Conservation (phyloP, 2,329 filamentous ascomycete genomes). For the Macrophomina phaseolina region DNA sequence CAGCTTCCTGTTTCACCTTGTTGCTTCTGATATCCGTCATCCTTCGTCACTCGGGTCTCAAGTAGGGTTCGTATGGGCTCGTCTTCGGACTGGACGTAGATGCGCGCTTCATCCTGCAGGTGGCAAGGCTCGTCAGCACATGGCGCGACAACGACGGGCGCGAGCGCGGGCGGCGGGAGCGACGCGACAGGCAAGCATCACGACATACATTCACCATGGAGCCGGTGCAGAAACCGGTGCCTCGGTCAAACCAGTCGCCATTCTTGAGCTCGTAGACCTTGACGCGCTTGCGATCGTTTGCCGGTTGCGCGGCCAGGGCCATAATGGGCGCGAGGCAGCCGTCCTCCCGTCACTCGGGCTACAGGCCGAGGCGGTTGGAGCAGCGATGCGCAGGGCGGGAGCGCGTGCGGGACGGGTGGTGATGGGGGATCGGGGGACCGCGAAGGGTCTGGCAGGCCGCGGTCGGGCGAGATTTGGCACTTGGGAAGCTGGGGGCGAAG, state of each 20-base stretch:
- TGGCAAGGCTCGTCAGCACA: constrained; percentile 45
- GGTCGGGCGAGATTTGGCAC: constrained; percentile 18
- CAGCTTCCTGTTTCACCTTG: constrained; percentile 69
- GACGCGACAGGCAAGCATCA: constrained; percentile 16
- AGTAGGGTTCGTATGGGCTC: constrained; percentile 81
- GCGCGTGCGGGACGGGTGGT: constrained; percentile 7
- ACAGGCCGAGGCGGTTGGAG: constrained; percentile 38
- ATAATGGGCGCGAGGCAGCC: constrained; percentile 35
- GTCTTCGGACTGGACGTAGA: constrained; percentile 93
- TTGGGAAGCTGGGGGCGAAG: constrained; percentile 8
- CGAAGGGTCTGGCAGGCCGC: constrained; percentile 25
- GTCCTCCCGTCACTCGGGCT: constrained; percentile 31
- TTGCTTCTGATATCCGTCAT: constrained; percentile 97
- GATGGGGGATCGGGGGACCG: constrained; percentile 30
- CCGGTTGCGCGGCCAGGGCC: constrained; percentile 50
- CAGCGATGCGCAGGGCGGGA: constrained; percentile 2
- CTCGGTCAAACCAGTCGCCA: constrained; percentile 98
- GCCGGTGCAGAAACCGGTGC: constrained; percentile 92
- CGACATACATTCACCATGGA: constrained; percentile 70
- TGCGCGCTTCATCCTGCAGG: constrained; percentile 78
- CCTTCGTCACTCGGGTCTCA: constrained; percentile 87
- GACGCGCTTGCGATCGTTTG: constrained; percentile 69
- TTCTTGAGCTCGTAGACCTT: constrained; percentile 99
- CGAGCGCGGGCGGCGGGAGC: constrained; percentile 10
- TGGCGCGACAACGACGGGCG: constrained; percentile 7